Percentiles rank a stretch among this genome's conserved stretches.
Conservation (phyloP, 768 basidiomycete species). For the Mrakia hoshinonis region DNA sequence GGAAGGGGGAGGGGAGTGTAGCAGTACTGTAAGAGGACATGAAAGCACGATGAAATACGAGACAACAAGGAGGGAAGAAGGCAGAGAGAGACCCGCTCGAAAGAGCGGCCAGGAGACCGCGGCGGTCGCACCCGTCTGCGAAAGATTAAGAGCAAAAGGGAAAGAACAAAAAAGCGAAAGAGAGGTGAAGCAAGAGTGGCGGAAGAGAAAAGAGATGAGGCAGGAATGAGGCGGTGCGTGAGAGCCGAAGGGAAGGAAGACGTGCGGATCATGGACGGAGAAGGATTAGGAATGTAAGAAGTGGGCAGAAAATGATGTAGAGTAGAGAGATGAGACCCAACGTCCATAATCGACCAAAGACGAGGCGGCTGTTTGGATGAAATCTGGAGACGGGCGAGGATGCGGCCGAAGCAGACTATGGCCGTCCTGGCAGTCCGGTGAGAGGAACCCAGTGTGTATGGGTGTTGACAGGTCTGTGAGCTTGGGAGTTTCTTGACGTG, state of each 20-base stretch:
- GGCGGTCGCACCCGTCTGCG: too few species aligned
- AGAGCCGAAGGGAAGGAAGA: not conserved
- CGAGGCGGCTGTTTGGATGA: too few species aligned
- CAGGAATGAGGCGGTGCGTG: not conserved
- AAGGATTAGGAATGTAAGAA: not conserved
- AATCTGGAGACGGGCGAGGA: too few species aligned
- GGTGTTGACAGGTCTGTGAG: too few species aligned
- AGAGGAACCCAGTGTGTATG: too few species aligned
- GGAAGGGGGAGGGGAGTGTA: not conserved
- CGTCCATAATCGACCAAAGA: too few species aligned
- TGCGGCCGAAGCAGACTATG: too few species aligned
- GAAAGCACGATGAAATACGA: not conserved
- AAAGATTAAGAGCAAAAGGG: not conserved
- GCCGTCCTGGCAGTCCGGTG: too few species aligned
- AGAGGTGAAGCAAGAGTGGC: not conserved
- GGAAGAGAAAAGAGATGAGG: not conserved
- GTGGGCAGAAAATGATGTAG: too few species aligned
- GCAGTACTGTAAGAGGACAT: conserved; percentile 14
- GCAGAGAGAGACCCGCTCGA: not conserved
- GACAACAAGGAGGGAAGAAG: not conserved
- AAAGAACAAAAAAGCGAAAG: not conserved
- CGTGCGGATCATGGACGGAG: not conserved
- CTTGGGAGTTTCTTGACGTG: too few species aligned
- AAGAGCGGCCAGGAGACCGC: too few species aligned
- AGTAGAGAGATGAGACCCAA: too few species aligned